Conservation (phyloP, 208 protist species). For the Trypanosoma vivax region DNA sequence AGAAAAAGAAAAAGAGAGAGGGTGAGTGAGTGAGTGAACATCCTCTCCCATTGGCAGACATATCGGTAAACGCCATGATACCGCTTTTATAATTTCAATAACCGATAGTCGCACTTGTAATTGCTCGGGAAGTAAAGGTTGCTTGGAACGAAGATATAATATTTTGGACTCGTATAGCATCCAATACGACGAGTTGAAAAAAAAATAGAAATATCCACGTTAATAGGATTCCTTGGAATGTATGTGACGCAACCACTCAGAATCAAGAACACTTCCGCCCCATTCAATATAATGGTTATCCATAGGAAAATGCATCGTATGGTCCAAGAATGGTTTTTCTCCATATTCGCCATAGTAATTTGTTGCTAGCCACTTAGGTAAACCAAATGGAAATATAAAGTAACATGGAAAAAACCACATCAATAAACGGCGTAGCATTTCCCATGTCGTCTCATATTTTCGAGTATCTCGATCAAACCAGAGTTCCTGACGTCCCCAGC, state of each 20-base stretch:
- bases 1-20: constrained; percentile 12
- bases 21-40: too few relatives aligned
- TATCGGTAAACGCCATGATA: too few relatives aligned
- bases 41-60: too few relatives aligned
- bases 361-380: constrained; percentile 66
- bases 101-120: too few relatives aligned
- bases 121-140: too few relatives aligned
- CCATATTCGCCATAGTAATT: constrained; percentile 83
- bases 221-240: constrained; percentile 85
- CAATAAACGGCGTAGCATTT: constrained; percentile 70
- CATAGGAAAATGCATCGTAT: constrained; percentile 67
- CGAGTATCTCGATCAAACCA: constrained; percentile 79
- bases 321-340: constrained; percentile 78
- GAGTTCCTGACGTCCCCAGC: constrained; percentile 76
- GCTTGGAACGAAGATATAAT: too few relatives aligned
- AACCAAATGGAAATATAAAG: constrained; percentile 85
- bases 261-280: constrained; percentile 72
- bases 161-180: not conserved
- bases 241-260: constrained; percentile 84
- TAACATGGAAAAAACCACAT: constrained; percentile 87
- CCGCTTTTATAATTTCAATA: too few relatives aligned
- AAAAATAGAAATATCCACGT: constrained; percentile 11
- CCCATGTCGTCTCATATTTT: constrained; percentile 84
- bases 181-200: not conserved
- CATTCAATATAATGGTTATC: constrained; percentile 87